Conservation (phyloP, 345 rosid species). For the Brassica incana region DNA sequence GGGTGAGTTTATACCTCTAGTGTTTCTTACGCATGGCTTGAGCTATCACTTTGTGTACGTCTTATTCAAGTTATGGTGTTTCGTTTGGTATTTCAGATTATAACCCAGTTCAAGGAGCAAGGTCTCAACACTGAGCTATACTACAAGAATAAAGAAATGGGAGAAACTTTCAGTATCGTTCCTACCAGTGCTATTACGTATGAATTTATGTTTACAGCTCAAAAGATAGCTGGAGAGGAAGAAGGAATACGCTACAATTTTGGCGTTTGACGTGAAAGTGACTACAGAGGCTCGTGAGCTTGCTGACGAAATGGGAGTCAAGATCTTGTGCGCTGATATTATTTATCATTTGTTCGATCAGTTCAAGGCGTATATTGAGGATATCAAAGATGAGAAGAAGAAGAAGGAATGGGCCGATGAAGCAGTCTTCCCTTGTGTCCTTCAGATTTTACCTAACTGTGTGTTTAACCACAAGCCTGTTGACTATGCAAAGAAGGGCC, state of each 20-base stretch:
- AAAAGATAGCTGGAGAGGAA: conserved; percentile 87
- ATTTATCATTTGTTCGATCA: conserved; percentile 91
- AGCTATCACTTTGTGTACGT: not conserved
- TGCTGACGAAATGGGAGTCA: conserved; percentile 84
- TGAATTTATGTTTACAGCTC: conserved; percentile 10
- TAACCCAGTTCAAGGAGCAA: conserved; percentile 82
- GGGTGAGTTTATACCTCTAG: conserved; percentile 43
- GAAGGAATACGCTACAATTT: conserved; percentile 83
- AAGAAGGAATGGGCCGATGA: conserved; percentile 90
- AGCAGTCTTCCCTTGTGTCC: conserved; percentile 91
- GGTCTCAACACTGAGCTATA: conserved; percentile 87
- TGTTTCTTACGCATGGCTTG: not conserved
- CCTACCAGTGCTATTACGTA: conserved; percentile 94
- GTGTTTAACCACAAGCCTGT: conserved; percentile 60
- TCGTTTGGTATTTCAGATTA: conserved; percentile 46
- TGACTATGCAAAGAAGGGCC: conserved; percentile 79
- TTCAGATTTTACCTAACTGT: conserved; percentile 67
- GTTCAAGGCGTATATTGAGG: conserved; percentile 78
- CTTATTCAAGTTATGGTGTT: not conserved
- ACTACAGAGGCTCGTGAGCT: conserved; percentile 91
- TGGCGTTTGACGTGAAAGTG: conserved; percentile 95
- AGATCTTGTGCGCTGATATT: conserved; percentile 90
- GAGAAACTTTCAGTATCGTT: conserved; percentile 75
- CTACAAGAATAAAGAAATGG: conserved; percentile 84
- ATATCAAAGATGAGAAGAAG: conserved; percentile 88